phyloP scores from a whole-genome alignment of 176 grass and related monocot species.

The Triticum urartu region DNA sequence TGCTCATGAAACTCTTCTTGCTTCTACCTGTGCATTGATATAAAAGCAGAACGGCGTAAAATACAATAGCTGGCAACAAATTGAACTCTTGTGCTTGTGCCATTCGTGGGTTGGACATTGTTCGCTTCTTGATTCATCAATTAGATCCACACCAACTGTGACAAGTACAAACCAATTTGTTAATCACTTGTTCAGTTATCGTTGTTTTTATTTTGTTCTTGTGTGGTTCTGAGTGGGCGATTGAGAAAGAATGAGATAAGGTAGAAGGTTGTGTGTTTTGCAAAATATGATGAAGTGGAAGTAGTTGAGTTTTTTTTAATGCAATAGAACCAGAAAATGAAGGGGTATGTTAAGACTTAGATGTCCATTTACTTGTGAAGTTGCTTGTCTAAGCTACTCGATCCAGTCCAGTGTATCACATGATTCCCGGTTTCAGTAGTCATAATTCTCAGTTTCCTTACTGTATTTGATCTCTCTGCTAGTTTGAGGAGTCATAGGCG shows the following conservation, averaged over 20 bases:
- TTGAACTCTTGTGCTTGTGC: background rate
- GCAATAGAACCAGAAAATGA: background rate
- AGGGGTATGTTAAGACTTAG: background rate
- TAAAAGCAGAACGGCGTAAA: background rate
- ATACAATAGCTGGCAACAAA: background rate
- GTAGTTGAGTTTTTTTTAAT: background rate
- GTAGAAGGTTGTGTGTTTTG: background rate
- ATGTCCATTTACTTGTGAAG: background rate
- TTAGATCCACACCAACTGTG: background rate
- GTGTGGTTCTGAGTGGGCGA: no score
- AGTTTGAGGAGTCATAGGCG: background rate
- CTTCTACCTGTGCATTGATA: background rate
- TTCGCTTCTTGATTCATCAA: background rate
- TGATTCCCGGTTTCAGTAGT: background rate
- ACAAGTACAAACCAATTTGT: background rate
- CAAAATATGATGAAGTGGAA: background rate
- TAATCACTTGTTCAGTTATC: background rate
- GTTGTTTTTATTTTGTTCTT: background rate
- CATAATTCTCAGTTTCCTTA: background rate
- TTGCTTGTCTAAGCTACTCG: background rate
- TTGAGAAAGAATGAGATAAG: background rate
- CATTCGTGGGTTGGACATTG: background rate
- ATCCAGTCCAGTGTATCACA: background rate
- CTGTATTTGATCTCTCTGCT: background rate
- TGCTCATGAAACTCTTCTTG: background rate